Conservation (phyloP, 352 stramenopile genomes). For the Halophytophthora batemanensis region DNA sequence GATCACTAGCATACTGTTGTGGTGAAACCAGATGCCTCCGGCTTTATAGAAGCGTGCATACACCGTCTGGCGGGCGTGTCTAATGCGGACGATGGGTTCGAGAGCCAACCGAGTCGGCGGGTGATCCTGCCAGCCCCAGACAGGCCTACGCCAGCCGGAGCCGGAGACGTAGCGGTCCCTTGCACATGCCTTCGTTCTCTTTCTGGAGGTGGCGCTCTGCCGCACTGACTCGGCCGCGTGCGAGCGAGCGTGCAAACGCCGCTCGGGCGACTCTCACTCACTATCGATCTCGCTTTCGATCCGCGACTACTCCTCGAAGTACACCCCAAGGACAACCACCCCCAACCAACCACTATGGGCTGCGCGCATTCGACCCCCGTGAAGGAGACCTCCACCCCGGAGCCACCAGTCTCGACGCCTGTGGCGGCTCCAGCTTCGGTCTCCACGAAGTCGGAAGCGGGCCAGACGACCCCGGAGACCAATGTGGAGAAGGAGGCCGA, state of each 20-base stretch:
- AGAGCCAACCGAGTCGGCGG: no score
- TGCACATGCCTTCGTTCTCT: no score
- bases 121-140: no score
- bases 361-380: conserved; percentile 68
- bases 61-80: no score
- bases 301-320: conserved; percentile 15
- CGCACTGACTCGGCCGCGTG: no score
- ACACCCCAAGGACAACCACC: conserved; percentile 2
- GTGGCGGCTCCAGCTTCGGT: not conserved
- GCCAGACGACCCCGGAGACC: conserved; percentile 11
- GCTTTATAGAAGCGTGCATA: no score
- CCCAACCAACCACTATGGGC: conserved; percentile 41
- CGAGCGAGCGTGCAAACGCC: not conserved
- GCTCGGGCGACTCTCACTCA: conserved; percentile 4
- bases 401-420: not conserved
- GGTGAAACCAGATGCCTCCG: no score
- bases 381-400: conserved; percentile 22
- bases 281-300: conserved; percentile 31
- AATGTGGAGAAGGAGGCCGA: not conserved
- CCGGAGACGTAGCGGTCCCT: no score
- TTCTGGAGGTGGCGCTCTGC: no score
- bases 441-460: conserved; percentile 9
- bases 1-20: no score
- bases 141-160: no score
- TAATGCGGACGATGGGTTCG: no score